A percentile compares a stretch with the other conserved stretches of the same genome.
Conservation (phyloP, 495 filamentous ascomycete genomes). For the Aspergillus nanangensis region DNA sequence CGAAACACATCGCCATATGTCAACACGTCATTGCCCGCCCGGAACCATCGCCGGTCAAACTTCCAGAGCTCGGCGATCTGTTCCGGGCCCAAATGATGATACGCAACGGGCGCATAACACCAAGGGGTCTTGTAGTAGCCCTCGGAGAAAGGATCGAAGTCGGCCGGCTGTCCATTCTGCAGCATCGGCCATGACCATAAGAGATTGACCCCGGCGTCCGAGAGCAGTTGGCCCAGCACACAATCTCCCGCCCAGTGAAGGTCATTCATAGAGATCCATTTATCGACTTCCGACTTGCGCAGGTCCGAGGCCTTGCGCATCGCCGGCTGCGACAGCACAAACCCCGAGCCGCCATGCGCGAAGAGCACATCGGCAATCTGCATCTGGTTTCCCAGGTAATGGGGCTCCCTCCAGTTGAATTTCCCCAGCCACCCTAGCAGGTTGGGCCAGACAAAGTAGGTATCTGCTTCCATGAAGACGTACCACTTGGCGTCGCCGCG, state of each 20-base stretch:
- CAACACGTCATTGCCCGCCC: not conserved
- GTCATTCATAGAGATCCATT: not conserved
- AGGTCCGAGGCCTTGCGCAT: slow-evolving; percentile 19
- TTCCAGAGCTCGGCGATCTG: not conserved
- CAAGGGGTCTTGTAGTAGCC: slow-evolving; percentile 1
- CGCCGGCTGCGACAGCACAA: slow-evolving; percentile 44
- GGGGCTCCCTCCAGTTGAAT: slow-evolving; percentile 41
- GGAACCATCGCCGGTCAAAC: not conserved
- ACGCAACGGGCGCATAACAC: slow-evolving; percentile 1
- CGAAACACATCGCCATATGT: not conserved
- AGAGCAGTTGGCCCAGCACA: not conserved
- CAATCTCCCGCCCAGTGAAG: not conserved
- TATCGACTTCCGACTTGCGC: not conserved
- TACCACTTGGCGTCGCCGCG: slow-evolving; percentile 57
- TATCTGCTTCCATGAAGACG: slow-evolving; percentile 66
- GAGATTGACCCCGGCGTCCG: not conserved
- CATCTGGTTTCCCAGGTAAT: slow-evolving; percentile 55
- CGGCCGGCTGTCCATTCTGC: not conserved
- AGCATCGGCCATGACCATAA: not conserved
- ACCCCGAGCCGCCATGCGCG: slow-evolving; percentile 65
- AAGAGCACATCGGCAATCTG: slow-evolving; percentile 42
- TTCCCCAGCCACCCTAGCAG: slow-evolving; percentile 51
- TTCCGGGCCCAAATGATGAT: not conserved
- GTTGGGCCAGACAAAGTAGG: slow-evolving; percentile 61
- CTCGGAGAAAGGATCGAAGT: not conserved